Evolutionary conservation across 2,329 filamentous ascomycete genomes (phyloP).

Genomic region (Xylaria hypoxylon): DNA sequence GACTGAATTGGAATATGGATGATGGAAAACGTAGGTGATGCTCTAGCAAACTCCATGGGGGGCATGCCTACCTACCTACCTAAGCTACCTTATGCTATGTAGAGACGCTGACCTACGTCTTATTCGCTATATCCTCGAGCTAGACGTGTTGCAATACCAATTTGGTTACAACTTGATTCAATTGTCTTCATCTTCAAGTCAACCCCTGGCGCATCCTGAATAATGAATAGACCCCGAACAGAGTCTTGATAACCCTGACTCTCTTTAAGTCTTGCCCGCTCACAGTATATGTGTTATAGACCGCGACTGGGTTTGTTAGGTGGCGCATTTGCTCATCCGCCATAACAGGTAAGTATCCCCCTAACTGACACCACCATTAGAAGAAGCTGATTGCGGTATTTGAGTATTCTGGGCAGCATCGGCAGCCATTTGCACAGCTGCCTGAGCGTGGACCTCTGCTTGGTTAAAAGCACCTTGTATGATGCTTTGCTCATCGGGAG

Average conservation of each 20-base stretch:
- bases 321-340: neutral
- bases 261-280: slow-evolving; percentile 8
- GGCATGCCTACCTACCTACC: slow-evolving; percentile 32
- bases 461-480: slow-evolving; percentile 45
- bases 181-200: slow-evolving; percentile 23
- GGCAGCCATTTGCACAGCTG: slow-evolving; percentile 38
- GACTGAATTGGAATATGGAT: slow-evolving; percentile 24
- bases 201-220: slow-evolving; percentile 21
- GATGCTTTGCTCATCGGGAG: slow-evolving; percentile 43
- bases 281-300: neutral
- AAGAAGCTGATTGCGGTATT: slow-evolving; percentile 22
- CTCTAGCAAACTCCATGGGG: slow-evolving; percentile 29
- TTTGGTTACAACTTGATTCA: slow-evolving; percentile 27
- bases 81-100: slow-evolving; percentile 37
- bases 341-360: neutral
- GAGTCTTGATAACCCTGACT: slow-evolving; percentile 11
- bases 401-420: slow-evolving; percentile 29
- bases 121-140: slow-evolving; percentile 18
- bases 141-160: slow-evolving; percentile 27
- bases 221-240: slow-evolving; percentile 12
- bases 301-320: neutral
- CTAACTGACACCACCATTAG: slow-evolving; percentile 45
- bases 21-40: slow-evolving; percentile 23
- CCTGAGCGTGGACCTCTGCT: slow-evolving; percentile 45
- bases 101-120: slow-evolving; percentile 16